Base-by-base conservation (phyloP, 257 asterid genomes). In the Solanum okadae region DNA sequence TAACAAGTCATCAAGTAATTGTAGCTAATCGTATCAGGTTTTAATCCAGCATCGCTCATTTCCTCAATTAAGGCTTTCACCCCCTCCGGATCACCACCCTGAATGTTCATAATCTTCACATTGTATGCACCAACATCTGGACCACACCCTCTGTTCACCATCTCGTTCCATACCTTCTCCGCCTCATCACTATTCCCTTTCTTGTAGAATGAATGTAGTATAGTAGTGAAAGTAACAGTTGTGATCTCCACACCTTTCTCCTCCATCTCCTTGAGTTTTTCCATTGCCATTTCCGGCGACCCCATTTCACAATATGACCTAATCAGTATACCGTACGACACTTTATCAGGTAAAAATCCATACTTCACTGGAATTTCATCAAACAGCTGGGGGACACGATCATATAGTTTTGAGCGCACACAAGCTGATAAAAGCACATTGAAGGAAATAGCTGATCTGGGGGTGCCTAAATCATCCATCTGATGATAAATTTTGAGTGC, bases 1-100 rank as follows among this genome's bases (percentile, higher is more conserved):
- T 95, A 95, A 90, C 94, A 88, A 78, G 94, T 95, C 88, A 96
- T 92, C 95, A 96, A 90, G 90, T 94, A 96, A 91, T 93, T 95
- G 72, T 89, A 94, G 81, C 90, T 95, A 77, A 94, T 91, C 0
- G 90, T 84, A 77, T 96, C 98, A 0, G 97, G 98, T 85, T 91
- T 89, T 49, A 96, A 81, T 86, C 94, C 98, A 0, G 83, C 87
- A 78, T 72, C 88, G 46, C 81, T 85, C 97, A 96, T 93, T 87
- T 96, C 97, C 89, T 93, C 98, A 7, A 96, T 95, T 87, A 96
- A 81, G 16, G 82, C 91, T 93, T 91, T 92, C 70, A 95, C 92
- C 9, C 65, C 87, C 46, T 94, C 97, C 2, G 93, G 94, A n/a
- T 93, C 90, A 15, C 92, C 93, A 1, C 76, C 87, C 4, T 90